Conservation (phyloP, 1,284 basidiomycete genomes). For the Cutaneotrichosporon spelunceum region DNA sequence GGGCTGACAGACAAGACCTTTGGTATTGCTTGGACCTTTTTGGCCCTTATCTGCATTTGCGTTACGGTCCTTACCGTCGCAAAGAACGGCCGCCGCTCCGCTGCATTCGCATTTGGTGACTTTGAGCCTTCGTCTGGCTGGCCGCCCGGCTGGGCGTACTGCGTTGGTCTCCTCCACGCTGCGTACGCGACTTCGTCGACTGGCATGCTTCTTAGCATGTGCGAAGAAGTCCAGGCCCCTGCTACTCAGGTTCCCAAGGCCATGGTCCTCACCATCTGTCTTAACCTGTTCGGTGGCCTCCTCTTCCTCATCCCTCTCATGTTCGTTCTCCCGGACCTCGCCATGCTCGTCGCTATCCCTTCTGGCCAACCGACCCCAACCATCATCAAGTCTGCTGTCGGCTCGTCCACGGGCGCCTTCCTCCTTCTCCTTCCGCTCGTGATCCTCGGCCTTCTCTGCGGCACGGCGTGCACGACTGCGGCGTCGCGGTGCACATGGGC, state of each 20-base stretch:
- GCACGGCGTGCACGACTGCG: constrained; percentile 47
- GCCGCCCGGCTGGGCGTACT: constrained; percentile 26
- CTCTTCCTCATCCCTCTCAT: constrained; percentile 51
- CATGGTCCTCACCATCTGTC: constrained; percentile 27
- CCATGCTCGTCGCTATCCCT: constrained; percentile 42
- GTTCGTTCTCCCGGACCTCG: constrained; percentile 52
- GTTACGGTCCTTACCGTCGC: constrained; percentile 47
- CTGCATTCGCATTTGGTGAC: constrained; percentile 29
- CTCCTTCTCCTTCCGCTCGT: constrained; percentile 51
- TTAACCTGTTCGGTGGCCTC: constrained; percentile 36
- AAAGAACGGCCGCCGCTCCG: constrained; percentile 40
- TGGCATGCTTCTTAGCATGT: constrained; percentile 49
- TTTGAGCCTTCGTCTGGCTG: constrained; percentile 24
- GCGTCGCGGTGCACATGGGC: constrained; percentile 43
- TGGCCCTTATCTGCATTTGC: constrained; percentile 25
- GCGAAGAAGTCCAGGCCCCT: constrained; percentile 48
- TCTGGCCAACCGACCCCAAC: constrained; percentile 52
- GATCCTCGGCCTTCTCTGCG: constrained; percentile 51
- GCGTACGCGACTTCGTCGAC: constrained; percentile 42
- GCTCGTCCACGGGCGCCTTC: constrained; percentile 49
- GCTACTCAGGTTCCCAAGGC: constrained; percentile 47
- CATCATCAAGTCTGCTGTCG: constrained; percentile 52
- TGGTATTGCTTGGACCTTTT: constrained; percentile 33
- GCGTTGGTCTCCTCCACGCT: constrained; percentile 45
- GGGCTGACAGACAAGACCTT: constrained; percentile 27